Evolutionary conservation across 2,329 filamentous ascomycete species (phyloP).

Genomic region (Monosporascus ibericus): DNA sequence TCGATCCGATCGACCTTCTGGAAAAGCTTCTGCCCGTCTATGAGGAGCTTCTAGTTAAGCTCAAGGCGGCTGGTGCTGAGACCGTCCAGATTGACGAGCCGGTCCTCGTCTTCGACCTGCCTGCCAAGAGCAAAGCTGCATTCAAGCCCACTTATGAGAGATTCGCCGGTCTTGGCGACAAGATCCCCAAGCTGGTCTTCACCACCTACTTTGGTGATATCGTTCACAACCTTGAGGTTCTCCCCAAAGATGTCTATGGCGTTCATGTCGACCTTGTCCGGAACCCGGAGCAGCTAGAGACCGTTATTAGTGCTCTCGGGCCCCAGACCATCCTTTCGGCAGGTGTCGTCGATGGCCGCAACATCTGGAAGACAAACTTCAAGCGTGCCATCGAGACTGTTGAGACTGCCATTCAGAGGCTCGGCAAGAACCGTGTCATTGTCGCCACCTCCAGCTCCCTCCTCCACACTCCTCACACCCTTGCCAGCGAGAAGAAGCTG

Average conservation of each 20-base stretch:
- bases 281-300: slow-evolving; percentile 94
- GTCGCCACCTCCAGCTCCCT: slow-evolving; percentile 96
- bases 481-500: slow-evolving; percentile 97
- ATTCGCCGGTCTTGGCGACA: slow-evolving; percentile 67
- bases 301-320: slow-evolving; percentile 76
- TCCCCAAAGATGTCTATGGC: slow-evolving; percentile 73
- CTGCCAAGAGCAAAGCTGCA: slow-evolving; percentile 83
- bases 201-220: slow-evolving; percentile 99
- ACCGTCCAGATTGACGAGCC: slow-evolving; percentile 98
- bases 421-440: slow-evolving; percentile 96
- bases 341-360: slow-evolving; percentile 96
- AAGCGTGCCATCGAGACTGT: slow-evolving; percentile 87
- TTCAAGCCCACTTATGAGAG: slow-evolving; percentile 98
- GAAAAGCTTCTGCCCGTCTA: slow-evolving; percentile 93
- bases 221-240: slow-evolving; percentile 93
- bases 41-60: slow-evolving; percentile 82
- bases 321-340: slow-evolving; percentile 85
- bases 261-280: slow-evolving; percentile 95
- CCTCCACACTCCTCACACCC: slow-evolving; percentile 96
- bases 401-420: slow-evolving; percentile 84
- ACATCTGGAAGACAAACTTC: slow-evolving; percentile 99
- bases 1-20: slow-evolving; percentile 89
- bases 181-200: slow-evolving; percentile 81
- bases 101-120: slow-evolving; percentile 89
- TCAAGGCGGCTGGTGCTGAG: slow-evolving; percentile 95